Evolutionary conservation across 202 grass and related monocot genomes (phyloP).

Genomic region (Brachypodium distachyon): DNA sequence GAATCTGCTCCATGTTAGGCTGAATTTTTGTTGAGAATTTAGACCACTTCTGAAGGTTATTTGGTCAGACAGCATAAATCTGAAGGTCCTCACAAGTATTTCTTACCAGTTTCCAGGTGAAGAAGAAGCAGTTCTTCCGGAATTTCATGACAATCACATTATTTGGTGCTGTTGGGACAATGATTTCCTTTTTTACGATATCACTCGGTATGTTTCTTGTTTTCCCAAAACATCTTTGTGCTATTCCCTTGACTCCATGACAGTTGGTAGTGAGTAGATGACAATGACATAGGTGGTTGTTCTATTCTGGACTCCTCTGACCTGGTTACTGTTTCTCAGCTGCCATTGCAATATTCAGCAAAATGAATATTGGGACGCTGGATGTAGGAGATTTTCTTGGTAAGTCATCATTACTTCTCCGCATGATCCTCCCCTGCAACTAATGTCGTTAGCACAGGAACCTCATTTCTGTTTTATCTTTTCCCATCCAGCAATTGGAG

Average conservation of each 20-base stretch:
- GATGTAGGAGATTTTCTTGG: conserved; percentile 95
- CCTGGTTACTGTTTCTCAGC: conserved; percentile 37
- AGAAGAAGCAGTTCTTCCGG: conserved; percentile 97
- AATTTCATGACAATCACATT: conserved; percentile 96
- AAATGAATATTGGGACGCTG: conserved; percentile 78
- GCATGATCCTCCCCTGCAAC: neutral
- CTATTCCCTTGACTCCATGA: neutral
- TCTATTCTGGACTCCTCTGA: conserved; percentile 16
- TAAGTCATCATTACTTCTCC: conserved; percentile 25
- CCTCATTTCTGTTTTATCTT: neutral
- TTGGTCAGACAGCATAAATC: neutral
- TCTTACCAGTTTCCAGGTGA: conserved; percentile 83
- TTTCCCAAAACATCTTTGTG: neutral
- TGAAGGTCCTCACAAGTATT: conserved; percentile 23
- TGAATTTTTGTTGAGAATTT: neutral
- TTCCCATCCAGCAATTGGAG: conserved; percentile 75
- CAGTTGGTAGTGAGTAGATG: neutral
- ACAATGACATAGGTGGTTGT: neutral
- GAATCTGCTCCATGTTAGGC: neutral
- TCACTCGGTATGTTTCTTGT: conserved; percentile 56
- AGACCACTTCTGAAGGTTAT: neutral
- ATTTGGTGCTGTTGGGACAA: conserved; percentile 84
- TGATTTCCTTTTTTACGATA: conserved; percentile 94
- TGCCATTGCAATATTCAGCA: conserved; percentile 71
- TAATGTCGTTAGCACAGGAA: conserved; percentile 17